phyloP scores from a whole-genome alignment of 2,329 filamentous ascomycete genomes.

The Kalmusia sp. region DNA sequence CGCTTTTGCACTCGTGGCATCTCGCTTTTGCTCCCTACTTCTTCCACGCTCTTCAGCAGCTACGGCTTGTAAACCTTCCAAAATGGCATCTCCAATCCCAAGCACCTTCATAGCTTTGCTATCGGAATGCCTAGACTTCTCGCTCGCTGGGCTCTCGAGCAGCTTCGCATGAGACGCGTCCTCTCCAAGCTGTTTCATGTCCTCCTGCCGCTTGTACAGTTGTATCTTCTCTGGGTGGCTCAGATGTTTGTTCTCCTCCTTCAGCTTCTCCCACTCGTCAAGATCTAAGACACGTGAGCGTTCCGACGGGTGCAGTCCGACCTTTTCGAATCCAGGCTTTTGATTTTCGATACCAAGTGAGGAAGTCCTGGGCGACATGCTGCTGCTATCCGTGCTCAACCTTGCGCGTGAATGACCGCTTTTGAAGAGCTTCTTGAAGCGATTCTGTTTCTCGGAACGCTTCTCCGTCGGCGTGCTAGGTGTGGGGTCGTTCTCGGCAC shows the following conservation, averaged over 20 bases:
- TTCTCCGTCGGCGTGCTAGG: neutral
- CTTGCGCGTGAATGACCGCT: constrained; percentile 5
- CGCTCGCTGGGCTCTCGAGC: neutral
- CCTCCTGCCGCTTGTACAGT: constrained; percentile 1
- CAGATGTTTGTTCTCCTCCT: neutral
- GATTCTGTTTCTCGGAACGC: neutral
- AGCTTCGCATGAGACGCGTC: neutral
- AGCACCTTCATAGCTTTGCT: neutral
- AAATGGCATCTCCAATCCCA: neutral
- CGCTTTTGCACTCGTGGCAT: neutral
- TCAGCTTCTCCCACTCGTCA: neutral
- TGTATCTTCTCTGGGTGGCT: neutral
- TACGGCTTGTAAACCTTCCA: neutral
- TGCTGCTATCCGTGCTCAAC: neutral
- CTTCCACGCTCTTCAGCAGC: too few species aligned
- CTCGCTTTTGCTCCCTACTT: neutral
- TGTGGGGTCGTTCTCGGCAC: constrained; percentile 7
- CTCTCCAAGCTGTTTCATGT: neutral
- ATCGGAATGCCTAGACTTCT: too few species aligned
- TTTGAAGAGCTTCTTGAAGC: constrained; percentile 10
- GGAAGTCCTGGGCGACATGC: neutral
- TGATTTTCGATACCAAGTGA: neutral
- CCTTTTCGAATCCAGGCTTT: constrained; percentile 3
- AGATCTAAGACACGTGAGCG: neutral
- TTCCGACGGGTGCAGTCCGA: constrained; percentile 3